phyloP scores from a whole-genome alignment of 805 yeast species.

The Sugiyamaella boreocaroliniensis region DNA sequence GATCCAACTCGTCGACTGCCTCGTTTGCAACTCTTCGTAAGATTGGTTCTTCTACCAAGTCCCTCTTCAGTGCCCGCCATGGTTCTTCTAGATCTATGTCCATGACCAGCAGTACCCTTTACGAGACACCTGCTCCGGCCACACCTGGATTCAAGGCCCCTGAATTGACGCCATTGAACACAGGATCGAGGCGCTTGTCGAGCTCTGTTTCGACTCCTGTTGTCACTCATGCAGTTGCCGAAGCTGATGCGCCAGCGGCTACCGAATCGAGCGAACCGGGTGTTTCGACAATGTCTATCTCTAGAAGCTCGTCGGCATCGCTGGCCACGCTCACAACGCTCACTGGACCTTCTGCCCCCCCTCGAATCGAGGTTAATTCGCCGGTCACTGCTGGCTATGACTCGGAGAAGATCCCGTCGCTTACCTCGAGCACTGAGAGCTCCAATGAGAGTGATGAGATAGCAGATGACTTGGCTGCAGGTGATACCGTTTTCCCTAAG shows the following conservation, averaged over 20 bases:
- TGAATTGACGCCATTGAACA: not conserved
- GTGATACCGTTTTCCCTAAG: slow-evolving; percentile 31
- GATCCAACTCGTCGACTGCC: slow-evolving; percentile 24
- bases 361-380: not conserved
- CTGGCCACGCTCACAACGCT: not conserved
- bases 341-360: not conserved
- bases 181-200: not conserved
- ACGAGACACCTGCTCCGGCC: not conserved
- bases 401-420: slow-evolving; percentile 12
- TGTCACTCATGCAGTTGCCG: slow-evolving; percentile 16
- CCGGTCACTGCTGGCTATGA: slow-evolving; percentile 1
- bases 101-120: not conserved
- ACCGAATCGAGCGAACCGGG: not conserved
- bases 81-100: not conserved
- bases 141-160: not conserved
- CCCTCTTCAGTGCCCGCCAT: slow-evolving; percentile 4
- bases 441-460: slow-evolving; percentile 10
- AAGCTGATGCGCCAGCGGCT: slow-evolving; percentile 9
- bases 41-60: slow-evolving; percentile 9
- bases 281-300: not conserved
- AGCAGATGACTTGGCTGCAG: slow-evolving; percentile 21
- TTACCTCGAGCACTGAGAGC: slow-evolving; percentile 13
- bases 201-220: slow-evolving; percentile 9
- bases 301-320: slow-evolving; percentile 1
- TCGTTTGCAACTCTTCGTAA: slow-evolving; percentile 23